Conservation (phyloP, 164 flowering plant genomes). For the Umbilicus rupestris region DNA sequence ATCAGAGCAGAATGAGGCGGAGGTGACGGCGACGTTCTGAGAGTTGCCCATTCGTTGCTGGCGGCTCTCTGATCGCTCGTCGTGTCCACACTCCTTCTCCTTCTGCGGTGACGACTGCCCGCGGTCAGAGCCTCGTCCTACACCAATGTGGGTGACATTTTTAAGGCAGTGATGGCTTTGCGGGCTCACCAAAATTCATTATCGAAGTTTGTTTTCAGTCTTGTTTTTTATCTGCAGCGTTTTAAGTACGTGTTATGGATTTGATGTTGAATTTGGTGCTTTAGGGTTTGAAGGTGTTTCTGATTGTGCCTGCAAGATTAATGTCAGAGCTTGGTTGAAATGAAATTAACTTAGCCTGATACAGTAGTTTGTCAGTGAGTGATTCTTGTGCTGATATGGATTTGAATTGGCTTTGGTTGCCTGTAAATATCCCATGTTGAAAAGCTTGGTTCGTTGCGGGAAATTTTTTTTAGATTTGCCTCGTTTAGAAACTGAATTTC, state of each 20-base stretch:
- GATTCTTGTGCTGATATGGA: too few species aligned
- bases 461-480: too few species aligned
- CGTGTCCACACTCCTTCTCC: neutral
- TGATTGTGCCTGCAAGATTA: too few species aligned
- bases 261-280: too few species aligned
- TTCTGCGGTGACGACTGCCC: slow-evolving; percentile 2
- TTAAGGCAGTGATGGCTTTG: slow-evolving; percentile 5
- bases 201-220: neutral
- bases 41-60: slow-evolving; percentile 3
- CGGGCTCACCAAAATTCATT: neutral
- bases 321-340: too few species aligned
- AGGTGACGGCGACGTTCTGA: neutral
- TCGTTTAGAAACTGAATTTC: too few species aligned
- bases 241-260: neutral
- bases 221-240: neutral
- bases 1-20: neutral
- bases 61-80: neutral
- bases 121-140: slow-evolving; percentile 4
- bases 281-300: too few species aligned
- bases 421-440: too few species aligned
- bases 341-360: too few species aligned
- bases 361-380: too few species aligned
- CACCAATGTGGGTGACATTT: neutral
- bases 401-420: too few species aligned
- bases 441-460: too few species aligned